Conservation (phyloP, 208 protist species). For the Leishmania tarentolae region DNA sequence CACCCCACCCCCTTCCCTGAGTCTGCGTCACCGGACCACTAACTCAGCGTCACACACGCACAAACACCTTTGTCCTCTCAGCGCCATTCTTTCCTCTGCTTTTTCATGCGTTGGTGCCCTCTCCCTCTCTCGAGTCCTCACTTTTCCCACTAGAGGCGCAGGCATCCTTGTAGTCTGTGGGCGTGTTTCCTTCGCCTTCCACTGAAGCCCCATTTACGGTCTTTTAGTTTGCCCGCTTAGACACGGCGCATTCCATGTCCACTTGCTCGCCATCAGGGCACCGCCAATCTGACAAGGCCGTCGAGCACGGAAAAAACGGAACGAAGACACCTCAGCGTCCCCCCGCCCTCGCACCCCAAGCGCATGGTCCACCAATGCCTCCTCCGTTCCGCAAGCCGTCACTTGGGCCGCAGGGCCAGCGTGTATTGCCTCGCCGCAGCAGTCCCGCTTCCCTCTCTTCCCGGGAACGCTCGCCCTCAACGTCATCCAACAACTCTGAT, state of each 20-base stretch:
- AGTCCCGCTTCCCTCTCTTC: background rate
- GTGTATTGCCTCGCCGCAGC: background rate
- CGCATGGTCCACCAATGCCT: background rate
- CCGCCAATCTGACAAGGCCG: background rate
- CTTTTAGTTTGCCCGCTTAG: background rate
- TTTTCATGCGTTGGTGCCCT: background rate
- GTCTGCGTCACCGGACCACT: background rate
- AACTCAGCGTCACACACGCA: background rate
- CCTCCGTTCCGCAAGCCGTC: slow-evolving; percentile 3
- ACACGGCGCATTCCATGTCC: background rate
- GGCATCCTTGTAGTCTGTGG: background rate
- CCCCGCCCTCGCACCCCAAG: slow-evolving; percentile 1
- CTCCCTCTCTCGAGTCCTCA: background rate
- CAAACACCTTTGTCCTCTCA: background rate
- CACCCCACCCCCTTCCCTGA: background rate
- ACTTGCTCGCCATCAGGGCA: background rate
- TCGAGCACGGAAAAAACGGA: background rate
- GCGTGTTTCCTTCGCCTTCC: background rate
- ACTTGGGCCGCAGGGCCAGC: background rate
- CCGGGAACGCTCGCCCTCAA: slow-evolving; percentile 8
- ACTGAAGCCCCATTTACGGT: background rate
- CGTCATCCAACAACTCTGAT: slow-evolving; percentile 22
- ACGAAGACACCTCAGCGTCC: slow-evolving; percentile 4
- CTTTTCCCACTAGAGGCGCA: background rate
- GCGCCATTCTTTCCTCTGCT: slow-evolving; percentile 10